A percentile compares a stretch with the other conserved stretches of the same genome.
phyloP scores from a whole-genome alignment of 2,329 filamentous ascomycete species.

The Chalaropsis ovoidea region DNA sequence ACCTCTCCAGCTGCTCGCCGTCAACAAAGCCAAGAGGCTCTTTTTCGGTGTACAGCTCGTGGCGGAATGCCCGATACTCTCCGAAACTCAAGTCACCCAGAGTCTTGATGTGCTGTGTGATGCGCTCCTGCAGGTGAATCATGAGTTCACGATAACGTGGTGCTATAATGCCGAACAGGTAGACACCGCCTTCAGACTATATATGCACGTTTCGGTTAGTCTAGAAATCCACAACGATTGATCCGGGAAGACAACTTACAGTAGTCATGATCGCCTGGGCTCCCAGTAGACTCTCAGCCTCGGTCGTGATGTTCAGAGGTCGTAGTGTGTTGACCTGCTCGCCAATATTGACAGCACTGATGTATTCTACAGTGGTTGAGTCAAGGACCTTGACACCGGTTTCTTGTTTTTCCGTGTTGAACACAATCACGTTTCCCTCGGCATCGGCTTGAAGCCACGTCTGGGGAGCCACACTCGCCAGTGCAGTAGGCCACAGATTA shows the following conservation, averaged over 20 bases:
- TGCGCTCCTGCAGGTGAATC: conserved; percentile 64
- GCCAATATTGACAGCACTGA: conserved; percentile 72
- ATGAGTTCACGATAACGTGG: conserved; percentile 65
- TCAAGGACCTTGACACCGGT: conserved; percentile 52
- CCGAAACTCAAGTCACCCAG: conserved; percentile 68
- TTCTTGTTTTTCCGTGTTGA: conserved; percentile 66
- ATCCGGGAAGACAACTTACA: conserved; percentile 42
- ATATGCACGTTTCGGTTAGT: neutral
- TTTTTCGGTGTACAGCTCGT: conserved; percentile 58
- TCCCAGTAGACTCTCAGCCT: conserved; percentile 55
- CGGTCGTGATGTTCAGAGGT: conserved; percentile 56
- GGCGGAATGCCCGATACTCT: conserved; percentile 73
- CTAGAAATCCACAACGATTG: neutral
- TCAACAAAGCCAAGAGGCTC: conserved; percentile 83
- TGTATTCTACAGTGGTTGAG: conserved; percentile 31
- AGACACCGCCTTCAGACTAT: conserved; percentile 81
- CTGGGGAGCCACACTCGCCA: conserved; percentile 40
- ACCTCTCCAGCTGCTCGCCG: conserved; percentile 79
- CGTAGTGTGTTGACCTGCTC: conserved; percentile 90
- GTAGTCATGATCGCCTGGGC: conserved; percentile 84
- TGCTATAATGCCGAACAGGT: conserved; percentile 74
- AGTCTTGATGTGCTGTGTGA: conserved; percentile 56
- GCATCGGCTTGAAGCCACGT: conserved; percentile 74
- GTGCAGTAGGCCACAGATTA: conserved; percentile 67
- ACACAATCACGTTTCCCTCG: conserved; percentile 74